Base-by-base conservation (phyloP, 2,329 filamentous ascomycete genomes). In the Lizonia empirigonia region DNA sequence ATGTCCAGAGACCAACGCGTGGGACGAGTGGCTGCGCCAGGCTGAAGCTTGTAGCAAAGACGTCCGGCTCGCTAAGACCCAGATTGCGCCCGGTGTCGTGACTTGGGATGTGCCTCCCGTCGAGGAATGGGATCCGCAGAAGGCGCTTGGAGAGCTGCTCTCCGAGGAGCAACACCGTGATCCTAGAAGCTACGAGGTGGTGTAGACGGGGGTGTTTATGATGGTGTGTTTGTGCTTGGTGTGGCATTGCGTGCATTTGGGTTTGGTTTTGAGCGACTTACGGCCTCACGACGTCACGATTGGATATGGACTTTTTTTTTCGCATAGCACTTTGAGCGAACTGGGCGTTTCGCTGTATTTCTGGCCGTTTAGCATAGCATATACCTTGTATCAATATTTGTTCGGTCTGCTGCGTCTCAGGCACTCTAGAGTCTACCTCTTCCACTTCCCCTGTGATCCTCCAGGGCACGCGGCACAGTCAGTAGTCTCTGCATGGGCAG, bases 1-100 rank as follows among this genome's bases (percentile, higher is more conserved):
- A 5, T 76, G 74, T 5, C 77, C 77, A 0, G 60, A 69, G n/a
- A 78, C 76, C 0, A 44, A 42, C 4, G 71, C 71, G 1, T 79
- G 77, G 77, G 58, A 62, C 4, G 59, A 71, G 2, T 79, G 77
- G 77, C 62, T 79, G 6, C 36, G 49, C 4, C 68, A 67, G 24
- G 77, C 76, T 5, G 55, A 42, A 16, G 56, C 49, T 8, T 61
- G 56, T 12, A 62, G 67, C 5, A 55, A 41, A 24, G 57, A 59
- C 3, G 55, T 66, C 6, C 35, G 20, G 10, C 19, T 52, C 0
- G 24, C 56, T n/a, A 55, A 63, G 1, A 53, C 40, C 4, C 12
- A 56, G 15, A 55, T 38, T 3, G 30, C 15, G 2, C 33, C 50
- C 0, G 57, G 53, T 1, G 55, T 65, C 5, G 60, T 50, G n/a